Evolutionary conservation across 495 filamentous ascomycete genomes (phyloP).

Genomic region (Cetradonia linearis): DNA sequence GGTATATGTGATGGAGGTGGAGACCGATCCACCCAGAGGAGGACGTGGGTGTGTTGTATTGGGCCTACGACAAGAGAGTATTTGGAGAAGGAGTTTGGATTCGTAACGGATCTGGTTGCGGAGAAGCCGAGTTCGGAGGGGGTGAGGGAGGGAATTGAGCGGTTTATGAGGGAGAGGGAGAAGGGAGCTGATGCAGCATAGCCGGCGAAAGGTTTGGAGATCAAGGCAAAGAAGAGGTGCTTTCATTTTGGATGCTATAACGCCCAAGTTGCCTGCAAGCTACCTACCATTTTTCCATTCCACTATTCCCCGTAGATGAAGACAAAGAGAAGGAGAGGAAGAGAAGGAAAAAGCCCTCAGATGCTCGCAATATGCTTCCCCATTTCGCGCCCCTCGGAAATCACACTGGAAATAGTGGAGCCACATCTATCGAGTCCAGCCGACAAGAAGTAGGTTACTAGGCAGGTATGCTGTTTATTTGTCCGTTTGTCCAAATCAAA

Average conservation of each 20-base stretch:
- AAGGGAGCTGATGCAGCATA: background rate
- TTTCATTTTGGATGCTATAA: slow-evolving; percentile 9
- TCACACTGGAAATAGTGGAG: background rate
- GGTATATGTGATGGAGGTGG: no score
- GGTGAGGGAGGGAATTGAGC: slow-evolving; percentile 55
- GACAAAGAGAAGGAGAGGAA: background rate
- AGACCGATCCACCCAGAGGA: no score
- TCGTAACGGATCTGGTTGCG: slow-evolving; percentile 74
- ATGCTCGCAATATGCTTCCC: slow-evolving; percentile 10
- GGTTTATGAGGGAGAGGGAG: slow-evolving; percentile 35
- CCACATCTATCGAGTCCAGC: slow-evolving; percentile 14
- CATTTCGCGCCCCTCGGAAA: background rate
- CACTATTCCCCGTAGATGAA: background rate
- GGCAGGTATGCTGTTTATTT: slow-evolving; percentile 1
- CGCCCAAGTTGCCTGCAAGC: slow-evolving; percentile 1
- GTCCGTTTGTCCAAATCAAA: slow-evolving; percentile 5
- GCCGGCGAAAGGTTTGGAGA: background rate
- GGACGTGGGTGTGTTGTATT: slow-evolving; percentile 69
- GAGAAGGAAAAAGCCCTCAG: slow-evolving; percentile 2
- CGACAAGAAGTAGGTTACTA: slow-evolving; percentile 7
- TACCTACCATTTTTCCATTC: slow-evolving; percentile 4
- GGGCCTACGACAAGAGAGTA: slow-evolving; percentile 85
- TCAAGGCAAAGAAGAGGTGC: slow-evolving; percentile 2
- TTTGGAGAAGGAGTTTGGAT: slow-evolving; percentile 53
- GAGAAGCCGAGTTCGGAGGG: slow-evolving; percentile 75